Evolutionary conservation across 148 eudicot genomes (phyloP), one percentile per base, ranked within the genome.

Genomic region (Camellia sinensis): DNA sequence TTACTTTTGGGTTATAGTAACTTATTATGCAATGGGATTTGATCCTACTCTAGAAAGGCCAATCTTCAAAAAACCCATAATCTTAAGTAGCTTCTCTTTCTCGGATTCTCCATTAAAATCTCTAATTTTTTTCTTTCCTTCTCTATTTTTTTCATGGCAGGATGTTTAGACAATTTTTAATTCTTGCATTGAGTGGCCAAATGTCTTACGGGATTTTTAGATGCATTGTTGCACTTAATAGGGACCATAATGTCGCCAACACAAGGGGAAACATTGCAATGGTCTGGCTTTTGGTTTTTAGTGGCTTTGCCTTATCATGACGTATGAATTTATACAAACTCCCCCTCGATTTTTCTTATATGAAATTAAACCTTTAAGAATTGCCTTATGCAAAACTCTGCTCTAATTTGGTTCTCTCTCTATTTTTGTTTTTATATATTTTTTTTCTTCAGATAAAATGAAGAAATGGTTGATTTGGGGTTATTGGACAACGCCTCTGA

Each of bases 231-330:
- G 64, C 19, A 15, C 5, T 60, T 4, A 15, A 3, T 60, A 60
- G 64, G 21, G 64, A 60, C 64, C 19, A 15, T 60, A 15, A 15
- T 60, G 64, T 60, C 5, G 64, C 64, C 64, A 60, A 60, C 21
- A 60, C 64, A 60, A 0, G 40, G 41, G 67, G 12, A 64, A 21
- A 21, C 67, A 64, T 64, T 64, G 41, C 67, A 22, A 1, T 64
- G 67, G 8, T 64, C 67, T 64, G 40, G 67, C 40, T 64, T 21
- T 64, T 64, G 67, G 67, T 64, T 64, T 64, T 64, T 64, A 64
- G 41, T 29, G 67, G 67, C 67, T 64, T 64, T 64, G 67, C 41
- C 67, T 64, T 64, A 3, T 64, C 67, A 22, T 11, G 67, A 14
- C 41, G 8, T 64, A 64, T 22, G 67, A 64, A 64, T 21, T 64